phyloP scores from a whole-genome alignment of 2,329 filamentous ascomycete genomes.

The Amauroascus niger region DNA sequence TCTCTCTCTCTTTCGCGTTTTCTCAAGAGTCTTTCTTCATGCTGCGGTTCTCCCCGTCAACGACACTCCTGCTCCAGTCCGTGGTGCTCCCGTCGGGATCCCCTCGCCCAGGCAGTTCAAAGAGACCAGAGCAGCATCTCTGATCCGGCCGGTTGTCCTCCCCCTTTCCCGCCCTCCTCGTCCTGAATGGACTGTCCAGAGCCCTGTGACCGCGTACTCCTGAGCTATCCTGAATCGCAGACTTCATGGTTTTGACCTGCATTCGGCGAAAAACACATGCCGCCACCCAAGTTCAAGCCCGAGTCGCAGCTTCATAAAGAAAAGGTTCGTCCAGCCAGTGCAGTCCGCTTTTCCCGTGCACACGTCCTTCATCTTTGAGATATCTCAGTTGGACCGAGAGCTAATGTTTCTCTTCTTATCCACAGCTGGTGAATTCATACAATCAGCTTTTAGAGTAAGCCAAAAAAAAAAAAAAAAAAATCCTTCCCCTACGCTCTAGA shows the following conservation, averaged over 20 bases:
- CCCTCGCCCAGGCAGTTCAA: no score
- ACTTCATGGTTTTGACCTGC: constrained; percentile 10
- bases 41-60: no score
- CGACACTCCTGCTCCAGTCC: no score
- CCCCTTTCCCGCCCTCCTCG: neutral
- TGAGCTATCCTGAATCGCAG: neutral
- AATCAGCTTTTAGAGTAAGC: constrained; percentile 86
- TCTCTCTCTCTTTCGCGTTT: no score
- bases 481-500: neutral
- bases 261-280: constrained; percentile 32
- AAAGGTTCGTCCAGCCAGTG: constrained; percentile 41
- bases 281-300: constrained; percentile 35
- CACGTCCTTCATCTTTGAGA: neutral
- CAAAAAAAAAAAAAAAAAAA: no score
- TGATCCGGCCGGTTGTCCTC: no score
- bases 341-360: neutral
- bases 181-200: constrained; percentile 8
- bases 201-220: neutral
- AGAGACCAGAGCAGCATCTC: no score
- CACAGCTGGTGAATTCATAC: constrained; percentile 89
- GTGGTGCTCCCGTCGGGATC: no score
- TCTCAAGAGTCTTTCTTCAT: no score
- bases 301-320: constrained; percentile 51
- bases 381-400: neutral
- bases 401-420: constrained; percentile 6